These are phyloP conservation scores for Pezicula rhizophila DNA, from an alignment of 2,329 filamentous ascomycete species.

Conservation along the genomic window DNA sequence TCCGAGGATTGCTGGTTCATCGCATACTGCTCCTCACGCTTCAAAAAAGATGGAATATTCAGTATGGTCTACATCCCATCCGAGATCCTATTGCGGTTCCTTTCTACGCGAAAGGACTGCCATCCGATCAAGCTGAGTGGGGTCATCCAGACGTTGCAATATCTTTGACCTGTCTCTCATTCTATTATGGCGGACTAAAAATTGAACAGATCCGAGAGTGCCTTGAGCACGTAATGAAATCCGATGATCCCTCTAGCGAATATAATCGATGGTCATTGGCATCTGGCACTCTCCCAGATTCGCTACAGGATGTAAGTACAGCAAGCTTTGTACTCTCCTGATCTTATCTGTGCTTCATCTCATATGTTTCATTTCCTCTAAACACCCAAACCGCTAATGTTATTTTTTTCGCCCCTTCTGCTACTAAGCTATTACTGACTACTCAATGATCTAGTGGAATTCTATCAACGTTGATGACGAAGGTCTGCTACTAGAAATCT, in stretches of 20 bases:
- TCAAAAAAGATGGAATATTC: slow-evolving; percentile 52
- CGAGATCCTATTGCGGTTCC: slow-evolving; percentile 61
- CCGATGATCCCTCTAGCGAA: slow-evolving; percentile 38
- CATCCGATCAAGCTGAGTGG: slow-evolving; percentile 57
- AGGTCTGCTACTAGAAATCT: slow-evolving; percentile 43
- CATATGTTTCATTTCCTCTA: too few relatives aligned
- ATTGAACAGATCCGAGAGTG: slow-evolving; percentile 41
- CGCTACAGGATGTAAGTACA: too few relatives aligned
- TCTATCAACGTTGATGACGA: slow-evolving; percentile 54
- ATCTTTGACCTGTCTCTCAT: slow-evolving; percentile 57
- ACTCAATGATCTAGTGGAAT: slow-evolving; percentile 42
- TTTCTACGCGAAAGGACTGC: slow-evolving; percentile 59
- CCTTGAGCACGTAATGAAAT: slow-evolving; percentile 47
- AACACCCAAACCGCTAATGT: too few relatives aligned
- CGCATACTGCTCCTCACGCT: slow-evolving; percentile 45
- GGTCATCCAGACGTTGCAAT: slow-evolving; percentile 64
- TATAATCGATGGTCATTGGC: too few relatives aligned
- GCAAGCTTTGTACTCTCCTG: too few relatives aligned
- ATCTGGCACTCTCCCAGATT: too few relatives aligned
- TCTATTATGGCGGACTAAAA: slow-evolving; percentile 57
- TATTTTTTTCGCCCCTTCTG: too few relatives aligned
- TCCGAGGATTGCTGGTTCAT: slow-evolving; percentile 58
- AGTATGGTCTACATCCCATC: slow-evolving; percentile 51
- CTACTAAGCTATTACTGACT: too few relatives aligned
- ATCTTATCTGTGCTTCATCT: too few relatives aligned